These are phyloP conservation scores for Aspergillus olivimuriae DNA, from an alignment of 495 filamentous ascomycete species.

Conservation along the genomic window DNA sequence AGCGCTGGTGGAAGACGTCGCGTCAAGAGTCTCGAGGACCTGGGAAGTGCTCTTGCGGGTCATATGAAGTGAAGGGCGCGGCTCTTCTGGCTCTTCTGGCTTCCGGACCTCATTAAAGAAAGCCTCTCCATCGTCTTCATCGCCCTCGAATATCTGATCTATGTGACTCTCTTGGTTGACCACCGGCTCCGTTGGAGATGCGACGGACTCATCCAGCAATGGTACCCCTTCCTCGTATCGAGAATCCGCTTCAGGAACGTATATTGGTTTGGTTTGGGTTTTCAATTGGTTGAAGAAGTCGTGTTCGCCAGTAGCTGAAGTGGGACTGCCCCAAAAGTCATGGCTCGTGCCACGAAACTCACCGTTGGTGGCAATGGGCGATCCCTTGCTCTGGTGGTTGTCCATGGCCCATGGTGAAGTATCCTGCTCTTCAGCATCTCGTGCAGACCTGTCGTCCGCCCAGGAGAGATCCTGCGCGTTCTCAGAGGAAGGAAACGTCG, in stretches of 20 bases:
- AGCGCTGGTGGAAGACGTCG: constrained; percentile 26
- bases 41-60: constrained; percentile 40
- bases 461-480: background rate
- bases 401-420: constrained; percentile 4
- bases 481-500: background rate
- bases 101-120: constrained; percentile 31
- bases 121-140: constrained; percentile 30
- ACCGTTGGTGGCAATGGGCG: constrained; percentile 4
- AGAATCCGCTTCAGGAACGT: constrained; percentile 37
- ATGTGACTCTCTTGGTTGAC: constrained; percentile 13
- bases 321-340: constrained; percentile 25
- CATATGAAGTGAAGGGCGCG: constrained; percentile 17
- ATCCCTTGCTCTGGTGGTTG: background rate
- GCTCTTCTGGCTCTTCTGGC: constrained; percentile 5
- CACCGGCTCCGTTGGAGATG: constrained; percentile 15
- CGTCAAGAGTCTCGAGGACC: constrained; percentile 29
- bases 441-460: too few relatives aligned
- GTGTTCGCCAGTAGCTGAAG: constrained; percentile 28
- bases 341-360: constrained; percentile 15
- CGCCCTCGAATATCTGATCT: constrained; percentile 29
- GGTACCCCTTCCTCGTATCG: constrained; percentile 44
- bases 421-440: constrained; percentile 2
- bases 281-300: constrained; percentile 46
- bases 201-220: constrained; percentile 27
- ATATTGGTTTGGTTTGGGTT: constrained; percentile 43